Evolutionary conservation across 139 green algal genomes (phyloP).

Genomic region (Chlamydomonas incerta): DNA sequence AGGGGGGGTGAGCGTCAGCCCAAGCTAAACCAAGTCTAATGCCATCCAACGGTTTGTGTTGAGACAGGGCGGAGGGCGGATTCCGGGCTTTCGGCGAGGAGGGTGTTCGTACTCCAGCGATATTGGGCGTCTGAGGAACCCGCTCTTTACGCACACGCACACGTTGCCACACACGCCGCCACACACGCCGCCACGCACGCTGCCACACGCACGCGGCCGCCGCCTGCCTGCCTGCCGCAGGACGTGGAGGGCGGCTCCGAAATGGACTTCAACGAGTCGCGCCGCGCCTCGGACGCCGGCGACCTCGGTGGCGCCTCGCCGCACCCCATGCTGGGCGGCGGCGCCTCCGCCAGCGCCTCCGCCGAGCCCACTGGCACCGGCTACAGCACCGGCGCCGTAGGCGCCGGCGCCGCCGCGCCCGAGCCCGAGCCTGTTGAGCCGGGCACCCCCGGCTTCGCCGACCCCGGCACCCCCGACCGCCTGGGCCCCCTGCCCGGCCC

Average conservation of each 20-base stretch:
- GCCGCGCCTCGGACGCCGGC: not conserved
- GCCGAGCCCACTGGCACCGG: not conserved
- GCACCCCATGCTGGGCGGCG: no score
- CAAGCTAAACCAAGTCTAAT: no score
- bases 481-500: not conserved
- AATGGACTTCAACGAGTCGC: constrained; percentile 46
- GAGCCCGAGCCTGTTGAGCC: not conserved
- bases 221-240: no score
- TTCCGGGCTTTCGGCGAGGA: no score
- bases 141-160: no score
- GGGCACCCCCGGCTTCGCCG: not conserved
- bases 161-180: no score
- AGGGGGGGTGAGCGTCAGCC: no score
- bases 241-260: constrained; percentile 61
- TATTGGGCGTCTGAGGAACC: no score
- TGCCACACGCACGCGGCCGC: not conserved
- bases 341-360: not conserved
- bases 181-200: no score
- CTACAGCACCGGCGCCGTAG: not conserved
- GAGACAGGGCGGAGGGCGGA: no score
- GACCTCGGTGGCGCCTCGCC: not conserved
- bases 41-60: no score
- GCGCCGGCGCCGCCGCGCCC: not conserved
- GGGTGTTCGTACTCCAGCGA: no score
- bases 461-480: constrained; percentile 1